phyloP scores from a whole-genome alignment of 257 asterid genomes.

The Przewalskia tangutica region DNA sequence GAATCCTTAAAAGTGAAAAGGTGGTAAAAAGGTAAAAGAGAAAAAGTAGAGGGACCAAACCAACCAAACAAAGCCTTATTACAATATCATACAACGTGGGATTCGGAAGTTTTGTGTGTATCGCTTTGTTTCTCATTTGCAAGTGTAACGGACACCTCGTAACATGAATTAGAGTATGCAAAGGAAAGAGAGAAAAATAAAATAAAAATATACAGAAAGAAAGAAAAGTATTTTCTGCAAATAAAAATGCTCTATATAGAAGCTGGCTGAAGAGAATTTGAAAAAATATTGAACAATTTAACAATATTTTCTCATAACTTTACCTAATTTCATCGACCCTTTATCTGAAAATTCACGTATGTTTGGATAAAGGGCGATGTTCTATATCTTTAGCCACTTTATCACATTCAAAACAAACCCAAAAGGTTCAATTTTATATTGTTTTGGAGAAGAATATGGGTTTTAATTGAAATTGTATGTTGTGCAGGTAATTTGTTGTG shows the following conservation, averaged over 20 bases:
- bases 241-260: not conserved
- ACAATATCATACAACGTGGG: not conserved
- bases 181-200: not conserved
- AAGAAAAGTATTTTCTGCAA: not conserved
- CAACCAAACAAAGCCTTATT: not conserved
- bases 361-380: not conserved
- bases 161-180: not conserved
- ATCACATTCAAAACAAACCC: not conserved
- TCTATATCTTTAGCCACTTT: not conserved
- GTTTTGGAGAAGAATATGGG: not conserved
- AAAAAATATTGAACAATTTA: not conserved
- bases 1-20: not conserved
- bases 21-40: not conserved
- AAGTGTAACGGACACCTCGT: not conserved
- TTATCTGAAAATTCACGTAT: not conserved
- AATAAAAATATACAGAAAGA: not conserved
- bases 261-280: not conserved
- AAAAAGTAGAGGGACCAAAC: not conserved
- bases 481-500: not conserved
- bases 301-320: not conserved
- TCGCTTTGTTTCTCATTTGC: not conserved
- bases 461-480: not conserved
- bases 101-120: not conserved
- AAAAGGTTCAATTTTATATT: conserved; percentile 1
- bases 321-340: not conserved